Percentiles rank a stretch among this genome's conserved stretches.
Evolutionary conservation across 164 flowering plant genomes (phyloP).

Genomic region (Macadamia tetraphylla): DNA sequence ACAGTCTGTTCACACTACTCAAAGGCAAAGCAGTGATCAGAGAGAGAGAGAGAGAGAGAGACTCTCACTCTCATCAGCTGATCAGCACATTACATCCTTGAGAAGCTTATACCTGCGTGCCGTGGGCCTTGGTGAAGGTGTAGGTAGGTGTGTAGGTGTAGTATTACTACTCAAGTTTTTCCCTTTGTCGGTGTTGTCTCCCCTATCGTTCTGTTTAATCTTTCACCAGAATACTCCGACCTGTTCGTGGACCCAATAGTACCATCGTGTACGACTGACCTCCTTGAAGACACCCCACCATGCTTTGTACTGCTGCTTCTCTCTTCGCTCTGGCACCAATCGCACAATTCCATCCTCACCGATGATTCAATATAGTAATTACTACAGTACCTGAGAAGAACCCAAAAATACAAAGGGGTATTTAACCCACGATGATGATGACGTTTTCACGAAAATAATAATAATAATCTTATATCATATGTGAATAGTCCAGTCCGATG

Average conservation of each 20-base stretch:
- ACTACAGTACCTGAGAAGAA: constrained; percentile 80
- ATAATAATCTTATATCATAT: no score
- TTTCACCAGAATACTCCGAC: constrained; percentile 43
- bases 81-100: constrained; percentile 93
- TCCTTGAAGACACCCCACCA: constrained; percentile 33
- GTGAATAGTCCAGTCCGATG: no score
- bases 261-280: constrained; percentile 5
- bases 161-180: constrained; percentile 23
- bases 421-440: no score
- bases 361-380: constrained; percentile 63
- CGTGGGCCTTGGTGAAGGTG: constrained; percentile 65
- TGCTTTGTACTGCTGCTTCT: constrained; percentile 24
- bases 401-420: no score
- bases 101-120: constrained; percentile 95
- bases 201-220: constrained; percentile 40
- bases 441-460: no score
- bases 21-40: no score
- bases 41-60: no score
- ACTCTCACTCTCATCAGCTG: no score
- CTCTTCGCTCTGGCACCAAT: constrained; percentile 86
- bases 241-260: constrained; percentile 23
- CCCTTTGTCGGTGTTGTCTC: constrained; percentile 32
- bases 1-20: neutral
- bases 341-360: constrained; percentile 44
- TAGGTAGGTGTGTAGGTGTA: no score